These are phyloP conservation scores for Entoloma clypeatum DNA, from an alignment of 1,284 basidiomycete genomes.

Conservation along the genomic window DNA sequence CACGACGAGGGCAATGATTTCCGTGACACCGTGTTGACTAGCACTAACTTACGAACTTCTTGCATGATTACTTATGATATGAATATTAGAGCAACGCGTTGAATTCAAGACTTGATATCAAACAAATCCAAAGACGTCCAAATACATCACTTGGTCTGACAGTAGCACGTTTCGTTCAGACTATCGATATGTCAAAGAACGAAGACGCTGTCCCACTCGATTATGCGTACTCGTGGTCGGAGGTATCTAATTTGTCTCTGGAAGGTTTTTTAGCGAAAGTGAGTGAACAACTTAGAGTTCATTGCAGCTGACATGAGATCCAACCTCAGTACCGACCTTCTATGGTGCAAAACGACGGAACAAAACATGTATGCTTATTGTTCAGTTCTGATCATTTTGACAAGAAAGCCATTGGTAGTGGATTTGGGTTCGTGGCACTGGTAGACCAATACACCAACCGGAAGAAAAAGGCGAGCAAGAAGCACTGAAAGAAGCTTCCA, in stretches of 20 bases:
- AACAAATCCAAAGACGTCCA: too few species aligned
- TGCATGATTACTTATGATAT: too few species aligned
- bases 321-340: constrained; percentile 72
- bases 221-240: constrained; percentile 46
- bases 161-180: not conserved
- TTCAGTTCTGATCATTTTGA: not conserved
- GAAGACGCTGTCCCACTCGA: constrained; percentile 29
- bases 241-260: constrained; percentile 35
- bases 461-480: constrained; percentile 25
- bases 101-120: too few species aligned
- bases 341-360: constrained; percentile 72
- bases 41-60: too few species aligned
- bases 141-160: too few species aligned
- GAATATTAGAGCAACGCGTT: too few species aligned
- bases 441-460: constrained; percentile 19
- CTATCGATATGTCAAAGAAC: constrained; percentile 19
- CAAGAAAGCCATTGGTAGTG: constrained; percentile 40
- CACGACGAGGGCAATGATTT: too few species aligned
- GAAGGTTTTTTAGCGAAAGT: constrained; percentile 48
- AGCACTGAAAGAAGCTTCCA: constrained; percentile 45
- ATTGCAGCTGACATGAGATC: constrained; percentile 5
- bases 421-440: constrained; percentile 56
- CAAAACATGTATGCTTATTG: constrained; percentile 54
- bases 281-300: constrained; percentile 11
- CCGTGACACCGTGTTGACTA: too few species aligned